Evolutionary conservation across 805 yeast genomes (phyloP), one percentile per base, ranked within the genome.

Genomic region (Metschnikowia dekortorum): DNA sequence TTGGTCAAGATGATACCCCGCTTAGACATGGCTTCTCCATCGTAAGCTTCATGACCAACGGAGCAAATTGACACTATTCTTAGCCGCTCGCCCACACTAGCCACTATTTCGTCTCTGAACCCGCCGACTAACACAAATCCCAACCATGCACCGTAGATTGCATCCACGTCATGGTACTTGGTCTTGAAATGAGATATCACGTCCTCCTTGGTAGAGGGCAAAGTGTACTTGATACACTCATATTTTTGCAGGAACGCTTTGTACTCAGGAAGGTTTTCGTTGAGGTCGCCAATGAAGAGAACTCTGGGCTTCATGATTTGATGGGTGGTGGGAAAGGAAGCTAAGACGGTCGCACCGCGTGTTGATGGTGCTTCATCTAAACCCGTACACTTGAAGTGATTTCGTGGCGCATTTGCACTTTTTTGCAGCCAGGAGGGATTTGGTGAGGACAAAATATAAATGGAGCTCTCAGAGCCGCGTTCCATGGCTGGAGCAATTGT

Each of bases 71-170:
- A 69, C 22, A 82, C 68, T 11, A 81, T 70, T 54, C 77, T 75
- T 51, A 83, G 62, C 3, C 65, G 53, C 1, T 56, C 35, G 0
- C 86, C 84, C n/a, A 75, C 73, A 22, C 65, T 60, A 0, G 67
- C 73, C 32, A 80, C 60, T 5, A 82, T 48, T 4, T 73, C 76
- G 30, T 61, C 61, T 1, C 70, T 67, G 53, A 81, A 71, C 16
- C 85, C 84, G 0, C 84, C 84, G 7, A 79, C 60, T 2, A 69
- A 65, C 32, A 67, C 60, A 53, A 82, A 80, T 1, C 84, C 85
- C 31, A 77, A 70, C 79, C 83, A 81, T 0, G 83, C 84, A 1
- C 79, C 83, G 61, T 81, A 83, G 10, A 83, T 78, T 8, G 80
- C 87, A 8, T 60, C 67, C 49, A 80, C 61, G 58, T 75, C 55